Evolutionary conservation across 192 early-diverging fungal genomes (phyloP).

Genomic region (Gigaspora rosea): DNA sequence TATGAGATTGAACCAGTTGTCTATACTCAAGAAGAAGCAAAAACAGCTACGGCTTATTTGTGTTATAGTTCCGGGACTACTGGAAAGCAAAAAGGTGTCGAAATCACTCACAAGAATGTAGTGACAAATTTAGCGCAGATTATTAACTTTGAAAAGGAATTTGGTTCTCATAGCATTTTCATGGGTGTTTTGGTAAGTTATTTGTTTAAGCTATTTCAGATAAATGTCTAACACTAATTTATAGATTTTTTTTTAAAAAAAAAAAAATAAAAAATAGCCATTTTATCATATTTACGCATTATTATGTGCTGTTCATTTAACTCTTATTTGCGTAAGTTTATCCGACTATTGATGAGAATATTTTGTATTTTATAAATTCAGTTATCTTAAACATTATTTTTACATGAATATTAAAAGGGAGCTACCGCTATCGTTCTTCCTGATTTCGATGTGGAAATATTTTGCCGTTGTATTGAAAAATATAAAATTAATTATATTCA

Average conservation of each 20-base stretch:
- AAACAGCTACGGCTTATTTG: conserved; percentile 53
- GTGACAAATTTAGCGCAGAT: conserved; percentile 73
- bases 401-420: conserved; percentile 39
- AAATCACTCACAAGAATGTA: conserved; percentile 79
- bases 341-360: no score
- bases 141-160: conserved; percentile 44
- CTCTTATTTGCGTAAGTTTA: no score
- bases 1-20: conserved; percentile 33
- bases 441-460: conserved; percentile 60
- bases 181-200: conserved; percentile 44
- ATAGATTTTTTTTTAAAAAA: no score
- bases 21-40: conserved; percentile 34
- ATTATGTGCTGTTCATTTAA: no score
- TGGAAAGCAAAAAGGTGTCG: conserved; percentile 81
- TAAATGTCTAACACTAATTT: no score
- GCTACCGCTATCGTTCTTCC: conserved; percentile 57
- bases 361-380: neutral
- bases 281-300: no score
- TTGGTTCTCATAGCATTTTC: conserved; percentile 31
- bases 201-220: neutral
- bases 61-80: conserved; percentile 70
- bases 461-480: conserved; percentile 55
- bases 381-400: conserved; percentile 28
- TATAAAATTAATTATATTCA: conserved; percentile 47
- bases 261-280: no score